Base-by-base conservation (phyloP, 1,284 basidiomycete genomes). In the Athelia sp. region DNA sequence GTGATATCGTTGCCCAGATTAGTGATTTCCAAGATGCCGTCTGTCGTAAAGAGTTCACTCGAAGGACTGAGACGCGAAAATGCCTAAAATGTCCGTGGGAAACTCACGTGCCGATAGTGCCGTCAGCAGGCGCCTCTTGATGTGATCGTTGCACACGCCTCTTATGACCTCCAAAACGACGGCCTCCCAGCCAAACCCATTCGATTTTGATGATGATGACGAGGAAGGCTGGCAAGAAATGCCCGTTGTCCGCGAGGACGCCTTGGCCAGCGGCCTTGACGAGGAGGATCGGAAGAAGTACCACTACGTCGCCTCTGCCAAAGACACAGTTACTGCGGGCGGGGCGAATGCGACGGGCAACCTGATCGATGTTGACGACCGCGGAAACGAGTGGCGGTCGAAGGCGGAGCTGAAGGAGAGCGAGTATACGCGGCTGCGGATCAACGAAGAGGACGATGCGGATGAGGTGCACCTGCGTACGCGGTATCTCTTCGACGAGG, bases 401-500 rank as follows among this genome's bases (percentile, higher is more conserved):
- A 93, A 95, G 67, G 62, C 81, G 40, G 82, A 84, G 50, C n/a
- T 23, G 29, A 76, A 84, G 66, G 93, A 92, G 73, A 84, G 74
- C 62, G 86, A 90, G 55, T 89, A 97, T 66, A 98, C 94, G 2
- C 78, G 94, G 23, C 68, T 97, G 49, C 80, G 92, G 46, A 75
- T 84, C 48, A 84, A 84, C 51, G 92, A 95, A 66, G 93, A 94
- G 66, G 89, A 95, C 51, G 93, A 77, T 45, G 79, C 76, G 17
- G 93, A 97, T 62, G 91, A 95, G 60, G 90, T 97, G 13, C 89
- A 94, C 67, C 75, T 95, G 65, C 82, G 92, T 56, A 97, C 94
- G 24, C 81, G 80, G 62, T 97, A 94, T 63, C 80, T 98, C 24
- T 98, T 98, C 61, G 89, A 97, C 65, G 93, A 96, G 65, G 91